phyloP scores from a whole-genome alignment of 805 yeast genomes.

The Suhomyces canberraensis region DNA sequence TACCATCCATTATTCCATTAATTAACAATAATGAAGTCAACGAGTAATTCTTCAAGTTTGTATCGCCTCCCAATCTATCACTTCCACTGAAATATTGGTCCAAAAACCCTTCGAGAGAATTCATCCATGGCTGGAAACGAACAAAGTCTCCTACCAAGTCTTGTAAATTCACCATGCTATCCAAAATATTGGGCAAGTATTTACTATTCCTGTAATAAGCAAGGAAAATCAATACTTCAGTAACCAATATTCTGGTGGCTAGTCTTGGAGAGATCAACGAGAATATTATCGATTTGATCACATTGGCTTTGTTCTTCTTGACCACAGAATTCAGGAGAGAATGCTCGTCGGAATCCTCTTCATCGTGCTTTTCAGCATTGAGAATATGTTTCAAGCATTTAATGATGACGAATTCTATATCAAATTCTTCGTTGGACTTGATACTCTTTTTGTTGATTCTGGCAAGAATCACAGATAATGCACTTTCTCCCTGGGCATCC shows the following conservation, averaged over 20 bases:
- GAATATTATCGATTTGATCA: slow-evolving; percentile 34
- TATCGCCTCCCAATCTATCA: slow-evolving; percentile 14
- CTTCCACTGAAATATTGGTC: slow-evolving; percentile 23
- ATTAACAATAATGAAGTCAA: slow-evolving; percentile 36
- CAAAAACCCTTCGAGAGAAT: slow-evolving; percentile 32
- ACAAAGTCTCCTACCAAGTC: slow-evolving; percentile 34
- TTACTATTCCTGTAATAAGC: slow-evolving; percentile 24
- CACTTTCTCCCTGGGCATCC: slow-evolving; percentile 44
- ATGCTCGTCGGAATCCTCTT: slow-evolving; percentile 9
- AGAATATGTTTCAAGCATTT: slow-evolving; percentile 36
- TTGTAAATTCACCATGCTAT: slow-evolving; percentile 31
- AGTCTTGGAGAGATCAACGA: slow-evolving; percentile 40
- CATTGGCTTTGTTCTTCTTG: slow-evolving; percentile 25
- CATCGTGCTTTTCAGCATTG: slow-evolving; percentile 18
- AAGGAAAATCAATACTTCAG: slow-evolving; percentile 41
- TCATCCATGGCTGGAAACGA: slow-evolving; percentile 41
- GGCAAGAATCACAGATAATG: slow-evolving; percentile 36
- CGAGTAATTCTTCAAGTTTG: slow-evolving; percentile 29
- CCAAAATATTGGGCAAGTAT: slow-evolving; percentile 25
- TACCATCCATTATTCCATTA: slow-evolving; percentile 30
- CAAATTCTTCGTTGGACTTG: slow-evolving; percentile 44
- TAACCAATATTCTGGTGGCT: slow-evolving; percentile 38
- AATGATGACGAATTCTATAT: slow-evolving; percentile 36
- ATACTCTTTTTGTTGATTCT: slow-evolving; percentile 40
- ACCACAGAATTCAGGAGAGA: slow-evolving; percentile 9